Conservation (phyloP, 306 rosid genomes). For the Gillenia trifoliata region DNA sequence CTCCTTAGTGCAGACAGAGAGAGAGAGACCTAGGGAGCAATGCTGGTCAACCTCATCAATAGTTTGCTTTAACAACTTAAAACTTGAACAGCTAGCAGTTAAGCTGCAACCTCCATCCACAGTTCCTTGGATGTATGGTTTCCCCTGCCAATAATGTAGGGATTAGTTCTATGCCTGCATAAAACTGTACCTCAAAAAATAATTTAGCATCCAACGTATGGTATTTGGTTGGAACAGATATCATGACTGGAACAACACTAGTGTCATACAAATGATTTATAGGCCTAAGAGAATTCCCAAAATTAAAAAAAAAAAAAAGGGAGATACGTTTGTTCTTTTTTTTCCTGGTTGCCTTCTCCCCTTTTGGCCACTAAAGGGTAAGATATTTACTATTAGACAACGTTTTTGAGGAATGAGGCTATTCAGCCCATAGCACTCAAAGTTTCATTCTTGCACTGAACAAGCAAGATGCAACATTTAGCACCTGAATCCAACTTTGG, state of each 20-base stretch:
- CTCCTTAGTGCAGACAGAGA: neutral
- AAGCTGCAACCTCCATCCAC: slow-evolving; percentile 32
- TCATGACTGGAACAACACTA: neutral
- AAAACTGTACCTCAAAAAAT: neutral
- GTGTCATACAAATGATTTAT: neutral
- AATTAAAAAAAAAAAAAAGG: neutral
- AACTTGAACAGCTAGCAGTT: slow-evolving; percentile 33
- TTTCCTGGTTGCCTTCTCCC: neutral
- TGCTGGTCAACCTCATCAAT: slow-evolving; percentile 33
- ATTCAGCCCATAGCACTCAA: neutral
- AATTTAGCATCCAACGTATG: neutral
- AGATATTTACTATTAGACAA: neutral
- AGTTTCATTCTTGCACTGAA: neutral
- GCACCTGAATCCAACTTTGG: neutral
- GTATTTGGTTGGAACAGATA: neutral
- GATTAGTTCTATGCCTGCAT: slow-evolving; percentile 1
- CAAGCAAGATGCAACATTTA: neutral
- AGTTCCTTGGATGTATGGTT: slow-evolving; percentile 31
- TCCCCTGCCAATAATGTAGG: slow-evolving; percentile 32
- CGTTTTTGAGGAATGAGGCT: neutral
- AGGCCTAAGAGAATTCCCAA: neutral
- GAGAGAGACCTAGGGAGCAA: slow-evolving; percentile 53
- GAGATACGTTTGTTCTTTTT: neutral
- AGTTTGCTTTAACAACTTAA: slow-evolving; percentile 33
- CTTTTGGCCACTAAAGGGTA: neutral